Evolutionary conservation across 164 flowering plant genomes (phyloP), one percentile per base, ranked within the genome.

Genomic region (Umbellularia californica): DNA sequence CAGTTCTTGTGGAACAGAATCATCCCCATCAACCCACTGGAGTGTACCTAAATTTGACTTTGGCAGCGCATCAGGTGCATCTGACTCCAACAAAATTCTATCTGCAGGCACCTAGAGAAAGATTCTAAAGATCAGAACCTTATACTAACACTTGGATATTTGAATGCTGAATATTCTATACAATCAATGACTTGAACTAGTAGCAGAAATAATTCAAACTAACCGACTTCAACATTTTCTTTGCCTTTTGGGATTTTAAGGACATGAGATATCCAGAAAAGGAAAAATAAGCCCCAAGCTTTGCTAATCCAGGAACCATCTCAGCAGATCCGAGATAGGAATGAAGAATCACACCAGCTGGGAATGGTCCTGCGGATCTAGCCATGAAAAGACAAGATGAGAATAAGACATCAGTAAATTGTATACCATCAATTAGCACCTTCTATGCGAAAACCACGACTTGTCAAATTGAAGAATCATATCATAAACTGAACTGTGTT

Each of bases 261-360:
- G 89, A 84, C 90, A 88, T 89, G 28, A 89, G 87, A 71, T 70
- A 84, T 60, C 99, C 99, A 69, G 99, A 96, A 77, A 96, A 92
- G 25, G 99, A 96, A 84, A 96, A 96, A 80, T 92, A 94, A 77
- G 97, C 94, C 70, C 99, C 99, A 71, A 92, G 91, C 77, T 91
- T 85, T 63, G 94, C 87, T 58, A 94, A 82, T 74, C 81, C 88
- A 75, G 94, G 92, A 77, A 94, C 97, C 92, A 96, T 89, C 83
- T 96, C 98, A 68, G 98, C 97, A 76, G 99, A 94, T 63, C 99
- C 99, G 25, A 91, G 79, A 82, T 84, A 96, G 52, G 99, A 96
- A 81, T 96, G 99, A 58, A 96, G 90, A 76, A 96, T 86, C 41
- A 90, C 81, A 47, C 99, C 99, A 75, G 81, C 83, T 72, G 97